Evolutionary conservation across 2,329 filamentous ascomycete genomes (phyloP).

Genomic region (Aspergillus versicolor): DNA sequence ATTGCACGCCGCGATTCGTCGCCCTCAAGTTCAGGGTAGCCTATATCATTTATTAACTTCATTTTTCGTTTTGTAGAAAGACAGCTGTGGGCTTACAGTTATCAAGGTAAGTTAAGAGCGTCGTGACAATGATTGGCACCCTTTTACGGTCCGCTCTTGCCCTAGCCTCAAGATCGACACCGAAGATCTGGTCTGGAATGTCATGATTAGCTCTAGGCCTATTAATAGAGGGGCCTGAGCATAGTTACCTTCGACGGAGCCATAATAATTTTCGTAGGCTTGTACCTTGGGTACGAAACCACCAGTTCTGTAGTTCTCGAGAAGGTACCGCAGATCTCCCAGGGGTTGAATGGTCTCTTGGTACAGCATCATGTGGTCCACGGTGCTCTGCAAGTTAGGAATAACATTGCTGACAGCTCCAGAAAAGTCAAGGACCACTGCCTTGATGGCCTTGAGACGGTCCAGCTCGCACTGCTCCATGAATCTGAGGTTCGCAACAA

Average conservation of each 20-base stretch:
- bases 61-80: not conserved
- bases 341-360: conserved; percentile 97
- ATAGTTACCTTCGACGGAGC: conserved; percentile 72
- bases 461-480: conserved; percentile 97
- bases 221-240: conserved; percentile 6
- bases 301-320: conserved; percentile 96
- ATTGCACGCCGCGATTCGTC: conserved; percentile 90
- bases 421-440: conserved; percentile 95
- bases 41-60: conserved; percentile 28
- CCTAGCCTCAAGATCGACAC: conserved; percentile 93
- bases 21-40: conserved; percentile 95
- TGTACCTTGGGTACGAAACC: conserved; percentile 87
- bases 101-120: conserved; percentile 90
- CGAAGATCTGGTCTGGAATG: conserved; percentile 80
- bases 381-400: conserved; percentile 88
- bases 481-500: conserved; percentile 88
- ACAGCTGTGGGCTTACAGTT: conserved; percentile 58
- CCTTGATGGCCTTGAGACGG: conserved; percentile 95
- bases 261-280: conserved; percentile 98
- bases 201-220: conserved; percentile 12
- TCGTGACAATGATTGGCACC: conserved; percentile 88
- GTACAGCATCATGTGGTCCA: conserved; percentile 98
- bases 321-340: conserved; percentile 84
- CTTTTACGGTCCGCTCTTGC: conserved; percentile 93
- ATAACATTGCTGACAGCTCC: conserved; percentile 98